Evolutionary conservation across 2,329 filamentous ascomycete genomes (phyloP).

Genomic region (Amylocarpus encephaloides): DNA sequence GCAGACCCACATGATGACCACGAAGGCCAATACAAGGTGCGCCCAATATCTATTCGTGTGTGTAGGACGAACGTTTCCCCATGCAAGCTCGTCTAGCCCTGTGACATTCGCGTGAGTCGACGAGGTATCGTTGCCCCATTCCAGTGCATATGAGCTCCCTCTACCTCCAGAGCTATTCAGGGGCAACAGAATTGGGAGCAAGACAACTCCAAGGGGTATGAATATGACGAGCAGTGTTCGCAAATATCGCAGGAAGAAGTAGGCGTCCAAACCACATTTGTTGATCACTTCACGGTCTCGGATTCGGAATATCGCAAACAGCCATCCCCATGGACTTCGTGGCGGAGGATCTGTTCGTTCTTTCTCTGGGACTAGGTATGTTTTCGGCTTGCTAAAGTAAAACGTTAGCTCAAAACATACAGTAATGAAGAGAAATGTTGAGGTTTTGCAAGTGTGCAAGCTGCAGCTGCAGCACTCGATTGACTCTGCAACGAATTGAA

Average conservation of each 20-base stretch:
- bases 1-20: constrained; percentile 78
- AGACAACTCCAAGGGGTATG: constrained; percentile 68
- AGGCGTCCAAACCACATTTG: constrained; percentile 92
- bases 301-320: constrained; percentile 59
- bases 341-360: constrained; percentile 76
- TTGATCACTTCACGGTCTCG: constrained; percentile 79
- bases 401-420: constrained; percentile 11
- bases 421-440: not conserved
- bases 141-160: constrained; percentile 39
- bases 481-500: too few relatives aligned
- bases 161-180: constrained; percentile 71
- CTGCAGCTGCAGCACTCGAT: not conserved
- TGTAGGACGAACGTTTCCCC: constrained; percentile 70
- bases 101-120: constrained; percentile 25
- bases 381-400: constrained; percentile 63
- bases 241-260: constrained; percentile 92
- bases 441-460: not conserved
- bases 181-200: constrained; percentile 80
- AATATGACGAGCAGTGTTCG: constrained; percentile 87
- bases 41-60: constrained; percentile 72
- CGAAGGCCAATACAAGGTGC: constrained; percentile 72
- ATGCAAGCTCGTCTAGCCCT: constrained; percentile 77
- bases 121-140: constrained; percentile 30
- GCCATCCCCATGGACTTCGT: constrained; percentile 40
- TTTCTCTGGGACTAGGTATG: constrained; percentile 77